Conservation (phyloP, 2,329 filamentous ascomycete genomes). For the Alternaria sp. region DNA sequence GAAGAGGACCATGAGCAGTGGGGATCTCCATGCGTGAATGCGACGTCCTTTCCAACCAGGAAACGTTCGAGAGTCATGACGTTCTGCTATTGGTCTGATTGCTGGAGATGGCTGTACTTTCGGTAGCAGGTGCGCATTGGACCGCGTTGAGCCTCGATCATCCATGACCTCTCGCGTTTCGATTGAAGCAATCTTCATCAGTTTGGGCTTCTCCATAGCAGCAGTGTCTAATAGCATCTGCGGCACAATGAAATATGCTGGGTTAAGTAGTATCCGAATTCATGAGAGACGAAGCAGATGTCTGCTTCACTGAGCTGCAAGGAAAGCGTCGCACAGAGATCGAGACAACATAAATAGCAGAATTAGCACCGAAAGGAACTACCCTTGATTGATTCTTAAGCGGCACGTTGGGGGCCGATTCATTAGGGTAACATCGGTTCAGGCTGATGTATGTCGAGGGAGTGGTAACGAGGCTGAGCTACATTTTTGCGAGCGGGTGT, state of each 20-base stretch:
- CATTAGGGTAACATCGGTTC: neutral
- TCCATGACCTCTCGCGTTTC: neutral
- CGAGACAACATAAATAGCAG: neutral
- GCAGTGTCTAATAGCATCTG: neutral
- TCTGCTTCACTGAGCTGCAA: neutral
- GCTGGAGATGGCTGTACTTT: neutral
- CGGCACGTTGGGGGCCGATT: neutral
- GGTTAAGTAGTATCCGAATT: neutral
- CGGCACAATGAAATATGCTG: neutral
- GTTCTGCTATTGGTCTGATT: neutral
- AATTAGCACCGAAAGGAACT: neutral
- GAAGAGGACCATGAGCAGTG: neutral
- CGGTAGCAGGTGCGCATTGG: neutral
- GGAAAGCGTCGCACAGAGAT: neutral
- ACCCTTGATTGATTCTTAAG: neutral
- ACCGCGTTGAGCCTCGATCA: neutral
- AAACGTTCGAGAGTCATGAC: neutral
- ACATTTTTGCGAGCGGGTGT: neutral
- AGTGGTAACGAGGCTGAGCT: neutral
- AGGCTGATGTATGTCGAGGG: neutral
- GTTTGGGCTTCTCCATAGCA: neutral
- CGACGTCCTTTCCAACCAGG: neutral
- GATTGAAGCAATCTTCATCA: neutral
- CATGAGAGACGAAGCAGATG: neutral
- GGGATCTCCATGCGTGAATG: neutral